Evolutionary conservation across 345 rosid genomes (phyloP).

Genomic region (Carallia brachiata): DNA sequence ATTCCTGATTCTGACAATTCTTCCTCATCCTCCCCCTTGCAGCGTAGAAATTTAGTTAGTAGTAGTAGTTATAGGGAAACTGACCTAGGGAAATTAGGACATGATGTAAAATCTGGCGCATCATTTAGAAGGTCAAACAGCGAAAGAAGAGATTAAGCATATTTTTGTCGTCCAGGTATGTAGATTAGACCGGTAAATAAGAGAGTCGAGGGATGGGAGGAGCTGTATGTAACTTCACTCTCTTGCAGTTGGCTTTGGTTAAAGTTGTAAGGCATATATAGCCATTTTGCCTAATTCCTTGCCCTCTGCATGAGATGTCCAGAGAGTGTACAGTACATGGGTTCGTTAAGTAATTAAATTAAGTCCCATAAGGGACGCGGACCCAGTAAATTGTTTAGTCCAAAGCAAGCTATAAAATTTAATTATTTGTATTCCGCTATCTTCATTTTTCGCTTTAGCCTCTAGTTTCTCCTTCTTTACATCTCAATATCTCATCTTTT

Average conservation of each 20-base stretch:
- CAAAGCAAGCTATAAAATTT: not conserved
- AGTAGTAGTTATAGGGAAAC: constrained; percentile 42
- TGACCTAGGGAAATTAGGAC: constrained; percentile 35
- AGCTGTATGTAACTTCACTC: constrained; percentile 29
- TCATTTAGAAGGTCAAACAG: constrained; percentile 34
- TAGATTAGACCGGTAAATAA: constrained; percentile 35
- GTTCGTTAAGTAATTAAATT: not conserved
- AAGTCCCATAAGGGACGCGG: constrained; percentile 6
- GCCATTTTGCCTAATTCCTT: constrained; percentile 31
- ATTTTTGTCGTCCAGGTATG: constrained; percentile 6
- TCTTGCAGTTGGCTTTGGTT: constrained; percentile 28
- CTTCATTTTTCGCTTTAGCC: too few species aligned
- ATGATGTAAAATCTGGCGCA: constrained; percentile 42
- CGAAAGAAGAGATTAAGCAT: constrained; percentile 30
- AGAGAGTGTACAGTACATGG: constrained; percentile 14
- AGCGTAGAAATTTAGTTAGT: constrained; percentile 37
- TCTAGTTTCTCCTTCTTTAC: too few species aligned
- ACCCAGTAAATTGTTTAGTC: not conserved
- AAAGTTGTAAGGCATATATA: constrained; percentile 22
- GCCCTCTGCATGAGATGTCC: constrained; percentile 1
- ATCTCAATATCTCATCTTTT: too few species aligned
- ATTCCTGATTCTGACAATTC: constrained; percentile 56
- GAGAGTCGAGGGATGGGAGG: constrained; percentile 14
- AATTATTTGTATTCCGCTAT: not conserved
- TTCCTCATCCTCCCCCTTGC: constrained; percentile 52